Percentiles rank a stretch among this genome's conserved stretches.
Evolutionary conservation across 805 yeast species (phyloP).

Genomic region (Hanseniaspora meyeri): DNA sequence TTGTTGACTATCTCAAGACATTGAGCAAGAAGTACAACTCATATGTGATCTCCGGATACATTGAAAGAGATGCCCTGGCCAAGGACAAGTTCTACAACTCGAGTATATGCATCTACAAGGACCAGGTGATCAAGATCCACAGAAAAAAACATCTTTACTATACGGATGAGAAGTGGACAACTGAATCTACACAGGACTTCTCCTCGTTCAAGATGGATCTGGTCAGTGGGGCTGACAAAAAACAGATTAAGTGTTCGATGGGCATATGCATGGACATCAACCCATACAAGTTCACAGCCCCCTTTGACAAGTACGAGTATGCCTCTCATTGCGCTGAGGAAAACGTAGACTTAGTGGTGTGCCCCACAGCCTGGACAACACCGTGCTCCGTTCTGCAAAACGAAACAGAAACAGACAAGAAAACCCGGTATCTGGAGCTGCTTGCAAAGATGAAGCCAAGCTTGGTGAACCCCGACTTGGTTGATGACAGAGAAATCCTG

Average conservation of each 20-base stretch:
- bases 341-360: constrained; percentile 43
- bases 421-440: neutral
- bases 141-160: constrained; percentile 9
- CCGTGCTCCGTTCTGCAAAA: constrained; percentile 31
- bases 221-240: neutral
- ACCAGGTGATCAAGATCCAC: neutral
- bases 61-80: neutral
- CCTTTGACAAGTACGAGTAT: constrained; percentile 65
- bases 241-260: constrained; percentile 32
- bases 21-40: constrained; percentile 7
- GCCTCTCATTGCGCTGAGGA: constrained; percentile 39
- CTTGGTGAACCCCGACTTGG: neutral
- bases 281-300: constrained; percentile 73
- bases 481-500: neutral
- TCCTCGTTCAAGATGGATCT: neutral
- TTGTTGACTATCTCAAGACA: neutral
- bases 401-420: neutral
- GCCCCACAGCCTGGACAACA: constrained; percentile 83
- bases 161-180: constrained; percentile 5
- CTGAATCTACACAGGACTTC: neutral
- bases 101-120: constrained; percentile 5
- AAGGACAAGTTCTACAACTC: constrained; percentile 1
- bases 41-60: constrained; percentile 7
- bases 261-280: constrained; percentile 94
- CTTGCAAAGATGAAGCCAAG: neutral